These are phyloP conservation scores for Cryptococcus depauperatus DNA, from an alignment of 1,284 basidiomycete genomes.

Conservation along the genomic window DNA sequence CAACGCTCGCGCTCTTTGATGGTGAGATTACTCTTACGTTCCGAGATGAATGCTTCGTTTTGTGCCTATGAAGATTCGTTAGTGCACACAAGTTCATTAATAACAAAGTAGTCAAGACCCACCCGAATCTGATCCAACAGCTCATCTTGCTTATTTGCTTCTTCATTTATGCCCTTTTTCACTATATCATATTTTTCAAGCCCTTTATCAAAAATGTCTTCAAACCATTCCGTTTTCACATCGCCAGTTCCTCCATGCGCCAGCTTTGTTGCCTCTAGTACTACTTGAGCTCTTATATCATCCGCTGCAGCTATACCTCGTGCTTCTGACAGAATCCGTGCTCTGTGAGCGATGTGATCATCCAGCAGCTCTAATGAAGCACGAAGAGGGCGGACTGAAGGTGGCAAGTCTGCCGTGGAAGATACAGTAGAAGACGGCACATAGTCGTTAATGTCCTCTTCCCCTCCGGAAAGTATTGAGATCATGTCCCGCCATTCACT, in stretches of 20 bases:
- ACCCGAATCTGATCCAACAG: constrained; percentile 65
- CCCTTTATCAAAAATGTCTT: constrained; percentile 68
- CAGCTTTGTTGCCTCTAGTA: constrained; percentile 56
- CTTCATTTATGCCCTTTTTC: constrained; percentile 56
- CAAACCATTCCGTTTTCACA: constrained; percentile 75
- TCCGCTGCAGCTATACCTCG: constrained; percentile 60
- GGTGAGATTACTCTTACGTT: constrained; percentile 66
- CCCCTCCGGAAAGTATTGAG: constrained; percentile 59
- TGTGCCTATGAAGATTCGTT: constrained; percentile 49
- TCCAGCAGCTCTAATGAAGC: constrained; percentile 72
- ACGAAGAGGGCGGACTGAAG: constrained; percentile 61
- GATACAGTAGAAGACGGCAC: constrained; percentile 32
- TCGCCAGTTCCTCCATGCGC: constrained; percentile 54
- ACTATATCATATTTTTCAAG: constrained; percentile 74
- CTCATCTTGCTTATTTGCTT: constrained; percentile 56
- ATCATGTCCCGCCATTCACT: constrained; percentile 75
- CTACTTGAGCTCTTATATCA: constrained; percentile 64
- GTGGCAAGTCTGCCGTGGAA: constrained; percentile 21
- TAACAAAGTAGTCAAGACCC: constrained; percentile 17
- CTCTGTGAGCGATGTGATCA: constrained; percentile 57
- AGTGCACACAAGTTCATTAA: no score
- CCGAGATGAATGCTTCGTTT: constrained; percentile 69
- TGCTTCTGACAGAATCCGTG: constrained; percentile 60
- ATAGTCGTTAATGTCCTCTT: constrained; percentile 60
- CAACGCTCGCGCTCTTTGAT: constrained; percentile 77